Percentiles rank a stretch among this genome's conserved stretches.
Conservation (phyloP, 495 filamentous ascomycete species). For the Endocarpon pusillum region DNA sequence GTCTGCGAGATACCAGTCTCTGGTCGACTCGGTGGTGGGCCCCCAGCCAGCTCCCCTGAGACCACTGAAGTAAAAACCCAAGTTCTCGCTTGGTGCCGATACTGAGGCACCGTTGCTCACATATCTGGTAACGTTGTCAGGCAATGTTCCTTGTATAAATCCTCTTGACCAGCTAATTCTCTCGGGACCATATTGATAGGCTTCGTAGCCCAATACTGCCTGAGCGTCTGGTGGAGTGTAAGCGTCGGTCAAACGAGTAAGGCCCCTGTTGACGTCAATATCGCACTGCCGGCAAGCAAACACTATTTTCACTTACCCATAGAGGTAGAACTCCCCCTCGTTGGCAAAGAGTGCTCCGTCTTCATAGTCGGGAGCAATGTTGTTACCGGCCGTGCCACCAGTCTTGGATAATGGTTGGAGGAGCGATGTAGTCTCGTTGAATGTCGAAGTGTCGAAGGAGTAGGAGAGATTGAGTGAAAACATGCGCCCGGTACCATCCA, state of each 20-base stretch:
- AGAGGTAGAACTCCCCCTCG: constrained; percentile 36
- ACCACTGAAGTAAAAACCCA: constrained; percentile 56
- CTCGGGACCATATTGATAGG: constrained; percentile 29
- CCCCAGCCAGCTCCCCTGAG: constrained; percentile 30
- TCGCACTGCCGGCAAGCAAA: constrained; percentile 28
- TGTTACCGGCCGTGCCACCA: constrained; percentile 28
- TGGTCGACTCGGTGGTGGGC: constrained; percentile 16
- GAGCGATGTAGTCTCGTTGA: constrained; percentile 34
- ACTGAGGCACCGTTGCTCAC: constrained; percentile 46
- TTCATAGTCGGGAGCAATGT: constrained; percentile 38
- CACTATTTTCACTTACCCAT: constrained; percentile 17
- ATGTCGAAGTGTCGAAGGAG: constrained; percentile 33
- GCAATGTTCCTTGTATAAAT: constrained; percentile 21
- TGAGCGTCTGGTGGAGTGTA: constrained; percentile 17
- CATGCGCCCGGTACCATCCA: too few relatives aligned
- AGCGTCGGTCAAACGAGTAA: constrained; percentile 4
- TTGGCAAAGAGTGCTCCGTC: constrained; percentile 54
- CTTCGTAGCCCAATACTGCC: constrained; percentile 30
- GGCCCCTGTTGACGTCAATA: constrained; percentile 8
- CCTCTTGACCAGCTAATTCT: constrained; percentile 21
- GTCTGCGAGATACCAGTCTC: too few relatives aligned
- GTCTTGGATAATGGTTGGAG: constrained; percentile 29
- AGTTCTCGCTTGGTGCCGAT: constrained; percentile 53
- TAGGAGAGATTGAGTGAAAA: too few relatives aligned
- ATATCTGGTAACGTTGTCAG: constrained; percentile 37